Base-by-base conservation (phyloP, 2,329 filamentous ascomycete genomes). In the Thermothelomyces thermophilus region DNA sequence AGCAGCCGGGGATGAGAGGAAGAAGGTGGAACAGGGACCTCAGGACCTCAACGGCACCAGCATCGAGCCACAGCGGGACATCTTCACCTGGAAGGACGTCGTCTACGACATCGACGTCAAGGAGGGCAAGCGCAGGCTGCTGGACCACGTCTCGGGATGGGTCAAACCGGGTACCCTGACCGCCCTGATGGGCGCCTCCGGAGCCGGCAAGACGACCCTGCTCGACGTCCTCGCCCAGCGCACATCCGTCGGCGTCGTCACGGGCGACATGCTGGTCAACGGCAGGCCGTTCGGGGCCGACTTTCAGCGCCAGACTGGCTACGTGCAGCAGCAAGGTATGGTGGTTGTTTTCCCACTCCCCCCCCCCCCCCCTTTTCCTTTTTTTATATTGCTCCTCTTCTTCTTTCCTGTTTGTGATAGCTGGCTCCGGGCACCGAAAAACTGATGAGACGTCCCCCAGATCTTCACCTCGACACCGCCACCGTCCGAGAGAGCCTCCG, bases 91-190 rank as follows among this genome's bases (percentile, higher is more conserved):
- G 88, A 75, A 80, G 48, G 75, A 90, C 58, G 83, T 93, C 0
- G 83, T 82, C 56, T 94, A 78, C 50, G 74, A 81, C 17, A 76
- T 82, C 56, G 77, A 84, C 58, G 86, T 94, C 68, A 93, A 93
- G 68, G 75, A 74, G 1, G 79, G 87, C 56, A 69, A 74, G 1
- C 79, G 87, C n/a, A 77, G 84, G 16, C 64, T 95, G 53, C 68
- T 95, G 46, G 83, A 95, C 57, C 72, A 90, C 49, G 86, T 95
- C 1, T 81, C 87, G 58, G 90, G 90, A 5, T 95, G 87, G 86
- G 87, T 95, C 50, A 90, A 90, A 65, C 90, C 90, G 0, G 90
- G 90, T 26, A 94, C 87, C 1, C 70, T 94, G 30, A 95, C 89
- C 3, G 89, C 88, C 1, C 73, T 94, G 5, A 83, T 83, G 79